Evolutionary conservation across 306 rosid species (phyloP), one percentile per base, ranked within the genome.

Genomic region (Psophocarpus tetragonolobus): DNA sequence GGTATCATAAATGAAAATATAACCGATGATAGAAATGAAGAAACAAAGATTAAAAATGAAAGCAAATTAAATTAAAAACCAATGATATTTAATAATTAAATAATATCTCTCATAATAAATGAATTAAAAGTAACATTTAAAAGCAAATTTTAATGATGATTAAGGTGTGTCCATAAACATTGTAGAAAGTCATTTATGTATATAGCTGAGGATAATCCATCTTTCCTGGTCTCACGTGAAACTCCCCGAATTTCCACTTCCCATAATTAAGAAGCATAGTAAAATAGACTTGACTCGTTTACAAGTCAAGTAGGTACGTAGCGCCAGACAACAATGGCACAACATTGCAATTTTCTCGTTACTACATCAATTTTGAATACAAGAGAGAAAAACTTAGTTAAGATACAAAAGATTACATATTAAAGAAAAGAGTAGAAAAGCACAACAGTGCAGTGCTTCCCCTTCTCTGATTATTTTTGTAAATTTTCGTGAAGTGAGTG

Each of bases 151-250:
- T n/a, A n/a, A n/a, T n/a, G n/a, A n/a, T n/a, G n/a, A n/a, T n/a
- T n/a, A n/a, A n/a, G n/a, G n/a, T n/a, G n/a, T n/a, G n/a, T n/a
- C n/a, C n/a, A n/a, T n/a, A n/a, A n/a, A n/a, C n/a, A n/a, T n/a
- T n/a, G n/a, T n/a, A n/a, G n/a, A n/a, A n/a, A n/a, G n/a, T n/a
- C n/a, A n/a, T n/a, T n/a, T n/a, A n/a, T n/a, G n/a, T n/a, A 3
- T 3, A 50, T 21, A 20, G 33, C 33, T 57, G 12, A 58, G 5
- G 38, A 27, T 27, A 60, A 30, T 14, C 20, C 67, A 13, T n/a
- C n/a, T n/a, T n/a, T n/a, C n/a, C n/a, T n/a, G 13, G 27, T 21
- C 73, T 76, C 80, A 20, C 39, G 80, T 76, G 65, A 64, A 76
- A 33, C 30, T 45, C 36, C 39, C 6, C 32, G 21, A 61, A 15